Conservation (phyloP, 441 rosid species). For the Raphanus hybrid region DNA sequence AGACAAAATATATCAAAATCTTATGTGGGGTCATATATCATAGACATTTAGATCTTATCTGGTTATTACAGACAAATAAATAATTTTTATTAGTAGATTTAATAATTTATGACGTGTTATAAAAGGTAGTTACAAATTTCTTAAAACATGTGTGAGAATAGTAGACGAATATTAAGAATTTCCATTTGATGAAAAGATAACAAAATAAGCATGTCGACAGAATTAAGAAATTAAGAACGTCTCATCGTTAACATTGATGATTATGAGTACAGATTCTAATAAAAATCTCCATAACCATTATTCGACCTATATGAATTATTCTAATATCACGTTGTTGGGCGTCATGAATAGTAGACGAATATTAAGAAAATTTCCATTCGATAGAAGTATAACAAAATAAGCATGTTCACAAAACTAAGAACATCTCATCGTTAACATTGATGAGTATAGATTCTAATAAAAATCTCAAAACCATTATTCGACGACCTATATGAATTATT, state of each 20-base stretch:
- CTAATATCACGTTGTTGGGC: slow-evolving; percentile 31
- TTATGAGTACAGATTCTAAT: slow-evolving; percentile 25
- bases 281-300: slow-evolving; percentile 6
- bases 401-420: slow-evolving; percentile 15
- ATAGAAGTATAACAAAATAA: slow-evolving; percentile 18
- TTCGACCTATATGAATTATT: slow-evolving; percentile 24
- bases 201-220: slow-evolving; percentile 18
- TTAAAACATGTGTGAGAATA: slow-evolving; percentile 10
- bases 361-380: neutral
- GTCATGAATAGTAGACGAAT: slow-evolving; percentile 22
- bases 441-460: slow-evolving; percentile 20
- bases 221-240: neutral
- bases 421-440: neutral
- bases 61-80: slow-evolving; percentile 7
- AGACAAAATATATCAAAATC: slow-evolving; percentile 34
- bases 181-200: slow-evolving; percentile 9
- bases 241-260: slow-evolving; percentile 1
- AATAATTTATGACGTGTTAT: slow-evolving; percentile 13
- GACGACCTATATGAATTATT: slow-evolving; percentile 18
- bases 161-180: slow-evolving; percentile 4
- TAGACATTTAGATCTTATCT: slow-evolving; percentile 33
- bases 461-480: slow-evolving; percentile 20
- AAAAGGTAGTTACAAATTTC: slow-evolving; percentile 7
- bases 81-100: neutral
- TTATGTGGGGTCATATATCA: slow-evolving; percentile 39